phyloP scores from a whole-genome alignment of 169 alveolate genomes.

The Condylostoma magnum region DNA sequence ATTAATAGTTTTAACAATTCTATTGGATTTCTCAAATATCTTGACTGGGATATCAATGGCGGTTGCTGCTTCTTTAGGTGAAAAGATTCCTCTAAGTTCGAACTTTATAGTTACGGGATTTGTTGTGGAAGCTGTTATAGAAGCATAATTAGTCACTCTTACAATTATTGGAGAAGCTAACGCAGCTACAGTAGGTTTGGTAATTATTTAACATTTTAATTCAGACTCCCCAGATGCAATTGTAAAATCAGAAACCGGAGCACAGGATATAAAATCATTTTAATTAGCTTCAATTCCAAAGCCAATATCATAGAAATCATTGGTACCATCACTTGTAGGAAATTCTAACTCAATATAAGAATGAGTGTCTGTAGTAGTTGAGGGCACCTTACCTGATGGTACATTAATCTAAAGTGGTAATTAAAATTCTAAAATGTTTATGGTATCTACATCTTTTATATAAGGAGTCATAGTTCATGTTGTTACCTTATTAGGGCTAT shows the following conservation, averaged over 20 bases:
- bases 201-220: constrained; percentile 1
- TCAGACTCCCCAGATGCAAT: background rate
- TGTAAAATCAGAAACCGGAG: background rate
- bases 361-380: background rate
- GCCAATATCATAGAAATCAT: background rate
- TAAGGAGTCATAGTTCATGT: background rate
- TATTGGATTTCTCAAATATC: background rate
- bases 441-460: background rate
- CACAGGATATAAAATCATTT: background rate
- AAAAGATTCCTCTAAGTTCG: constrained; percentile 9
- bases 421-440: background rate
- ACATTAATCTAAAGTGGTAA: background rate
- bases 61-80: background rate
- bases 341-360: constrained; percentile 6
- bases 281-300: constrained; percentile 6
- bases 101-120: background rate
- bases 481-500: background rate
- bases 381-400: constrained; percentile 6
- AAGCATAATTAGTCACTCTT: constrained; percentile 3
- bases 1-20: background rate
- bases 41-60: no score
- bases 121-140: constrained; percentile 13
- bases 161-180: constrained; percentile 17
- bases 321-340: constrained; percentile 12
- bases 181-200: constrained; percentile 20